These are phyloP conservation scores for Trichoderma guizhouense DNA, from an alignment of 2,329 filamentous ascomycete species.

Conservation along the genomic window DNA sequence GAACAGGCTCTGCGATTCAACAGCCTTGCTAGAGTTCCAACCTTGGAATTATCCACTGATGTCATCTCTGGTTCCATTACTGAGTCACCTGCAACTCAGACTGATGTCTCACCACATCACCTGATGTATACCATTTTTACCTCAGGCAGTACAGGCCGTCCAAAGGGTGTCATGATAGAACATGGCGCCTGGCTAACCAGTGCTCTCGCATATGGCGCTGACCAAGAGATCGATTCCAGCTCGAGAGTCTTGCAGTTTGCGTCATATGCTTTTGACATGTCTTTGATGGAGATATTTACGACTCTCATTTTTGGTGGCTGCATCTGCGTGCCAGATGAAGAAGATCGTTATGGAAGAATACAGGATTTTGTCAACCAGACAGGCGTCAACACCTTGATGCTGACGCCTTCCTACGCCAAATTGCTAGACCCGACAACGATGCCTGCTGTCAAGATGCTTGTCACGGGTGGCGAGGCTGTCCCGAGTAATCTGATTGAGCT, in stretches of 20 bases:
- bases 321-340: constrained; percentile 26
- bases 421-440: constrained; percentile 21
- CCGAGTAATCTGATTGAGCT: constrained; percentile 3
- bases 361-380: constrained; percentile 20
- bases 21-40: too few species aligned
- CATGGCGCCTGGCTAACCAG: constrained; percentile 20
- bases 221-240: neutral
- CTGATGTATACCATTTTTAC: constrained; percentile 24
- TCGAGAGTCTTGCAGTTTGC: constrained; percentile 25
- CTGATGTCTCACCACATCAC: neutral
- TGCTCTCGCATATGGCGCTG: neutral
- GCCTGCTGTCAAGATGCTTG: neutral
- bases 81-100: neutral
- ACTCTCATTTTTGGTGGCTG: constrained; percentile 22
- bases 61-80: neutral
- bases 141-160: constrained; percentile 27
- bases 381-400: constrained; percentile 23
- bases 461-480: constrained; percentile 23
- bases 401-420: constrained; percentile 27
- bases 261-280: constrained; percentile 26
- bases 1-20: neutral
- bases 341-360: constrained; percentile 18
- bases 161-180: constrained; percentile 26
- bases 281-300: constrained; percentile 22
- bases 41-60: neutral